Conservation (phyloP, 768 basidiomycete genomes). For the Pholiota molesta region DNA sequence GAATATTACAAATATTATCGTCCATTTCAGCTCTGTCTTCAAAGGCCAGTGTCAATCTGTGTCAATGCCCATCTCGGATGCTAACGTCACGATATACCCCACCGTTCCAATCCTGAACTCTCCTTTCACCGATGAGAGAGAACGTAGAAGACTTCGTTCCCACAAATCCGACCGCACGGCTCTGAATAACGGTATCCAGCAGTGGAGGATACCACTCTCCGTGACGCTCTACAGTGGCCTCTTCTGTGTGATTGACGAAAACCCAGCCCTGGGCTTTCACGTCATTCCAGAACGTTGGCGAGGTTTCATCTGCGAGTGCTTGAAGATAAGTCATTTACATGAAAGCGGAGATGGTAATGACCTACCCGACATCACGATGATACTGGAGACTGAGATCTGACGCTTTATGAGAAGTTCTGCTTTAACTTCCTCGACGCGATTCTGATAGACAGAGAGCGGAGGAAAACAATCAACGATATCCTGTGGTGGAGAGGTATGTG, state of each 20-base stretch:
- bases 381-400: constrained; percentile 31
- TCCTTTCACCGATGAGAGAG: constrained; percentile 50
- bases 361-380: constrained; percentile 45
- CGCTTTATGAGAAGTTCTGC: constrained; percentile 30
- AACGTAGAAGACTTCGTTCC: constrained; percentile 64
- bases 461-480: constrained; percentile 37
- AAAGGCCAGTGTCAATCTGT: background rate
- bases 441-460: constrained; percentile 35
- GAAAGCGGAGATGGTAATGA: background rate
- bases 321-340: background rate
- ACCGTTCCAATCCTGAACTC: constrained; percentile 59
- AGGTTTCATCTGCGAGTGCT: constrained; percentile 36
- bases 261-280: constrained; percentile 41
- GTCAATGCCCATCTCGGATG: background rate
- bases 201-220: constrained; percentile 51
- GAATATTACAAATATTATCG: background rate
- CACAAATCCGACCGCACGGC: constrained; percentile 54
- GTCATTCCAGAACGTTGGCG: constrained; percentile 40
- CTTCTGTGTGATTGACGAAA: constrained; percentile 38
- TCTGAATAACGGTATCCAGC: constrained; percentile 57
- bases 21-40: background rate
- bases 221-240: constrained; percentile 32
- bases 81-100: constrained; percentile 26
- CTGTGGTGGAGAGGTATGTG: constrained; percentile 22
- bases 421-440: constrained; percentile 38